Evolutionary conservation across 345 rosid genomes (phyloP), one percentile per base, ranked within the genome.

Genomic region (Camelina neglecta): DNA sequence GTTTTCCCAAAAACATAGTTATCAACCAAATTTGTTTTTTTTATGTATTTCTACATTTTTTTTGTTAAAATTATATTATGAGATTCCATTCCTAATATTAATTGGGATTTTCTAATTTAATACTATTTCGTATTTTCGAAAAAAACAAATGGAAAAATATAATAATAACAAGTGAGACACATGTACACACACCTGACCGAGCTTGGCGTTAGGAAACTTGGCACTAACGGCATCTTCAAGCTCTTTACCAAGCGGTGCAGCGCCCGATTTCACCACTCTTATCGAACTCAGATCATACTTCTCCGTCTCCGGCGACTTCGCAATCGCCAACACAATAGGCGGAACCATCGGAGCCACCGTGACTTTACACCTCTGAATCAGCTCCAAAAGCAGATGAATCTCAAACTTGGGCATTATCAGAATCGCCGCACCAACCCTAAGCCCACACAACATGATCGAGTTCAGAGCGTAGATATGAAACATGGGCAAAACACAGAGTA

Each of bases 221-320:
- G 85, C 81, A 47, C 87, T 81, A 0, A 90, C 85, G 15, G 83
- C 67, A 71, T 92, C 99, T 81, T 92, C 97, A 36, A 95, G 95
- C 75, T 92, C 97, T 82, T 90, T 89, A 53, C 97, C 97, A 83
- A 95, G 62, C 3, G 99, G 93, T 4, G 97, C 97, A 6, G 96
- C 99, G 2, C 97, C 96, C 0, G 94, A 95, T 78, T 85, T 84
- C 59, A 92, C 51, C 42, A 80, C 85, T 76, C 97, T 78, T 2
- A 95, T 72, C 6, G 97, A 87, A 18, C 93, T 86, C 36, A 90
- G 23, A 56, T 95, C 96, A 35, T 88, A 92, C 76, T 83, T 83
- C 16, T 86, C 91, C 10, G 85, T 75, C 20, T 82, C 89, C 12
- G 87, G 54, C 2, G 77, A 73, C 79, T 95, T 92, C 0, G 91